These are phyloP conservation scores for Madurella fahalii DNA, from an alignment of 2,329 filamentous ascomycete genomes.

Conservation along the genomic window DNA sequence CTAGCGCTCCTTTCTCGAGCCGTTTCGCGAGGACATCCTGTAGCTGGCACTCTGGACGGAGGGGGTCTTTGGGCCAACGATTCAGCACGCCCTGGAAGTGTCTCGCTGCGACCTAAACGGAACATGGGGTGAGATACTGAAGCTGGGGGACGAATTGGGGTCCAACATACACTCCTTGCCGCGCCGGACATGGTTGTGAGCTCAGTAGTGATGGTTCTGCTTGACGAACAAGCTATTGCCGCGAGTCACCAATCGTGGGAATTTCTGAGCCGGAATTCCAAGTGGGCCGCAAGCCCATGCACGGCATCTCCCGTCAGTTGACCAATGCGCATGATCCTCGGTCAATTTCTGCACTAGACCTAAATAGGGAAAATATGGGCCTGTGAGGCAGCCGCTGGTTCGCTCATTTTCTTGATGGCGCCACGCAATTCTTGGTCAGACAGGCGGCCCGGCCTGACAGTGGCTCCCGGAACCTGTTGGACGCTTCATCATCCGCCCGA, in stretches of 20 bases:
- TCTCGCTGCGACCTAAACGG: slow-evolving; percentile 39
- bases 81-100: slow-evolving; percentile 49
- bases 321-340: too few relatives aligned
- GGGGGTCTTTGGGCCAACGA: slow-evolving; percentile 60
- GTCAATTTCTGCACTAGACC: not conserved
- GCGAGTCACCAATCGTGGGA: not conserved
- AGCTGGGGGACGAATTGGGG: not conserved
- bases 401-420: too few relatives aligned
- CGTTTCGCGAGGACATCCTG: slow-evolving; percentile 50
- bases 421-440: not conserved
- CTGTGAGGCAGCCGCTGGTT: not conserved
- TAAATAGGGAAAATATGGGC: not conserved
- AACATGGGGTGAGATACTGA: not conserved
- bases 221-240: not conserved
- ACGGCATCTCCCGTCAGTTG: too few relatives aligned
- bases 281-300: too few relatives aligned
- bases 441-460: not conserved
- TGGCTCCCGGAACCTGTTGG: not conserved
- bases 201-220: slow-evolving; percentile 1
- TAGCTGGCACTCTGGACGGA: slow-evolving; percentile 61
- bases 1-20: slow-evolving; percentile 37
- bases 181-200: slow-evolving; percentile 19
- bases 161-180: slow-evolving; percentile 16
- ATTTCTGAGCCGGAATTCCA: not conserved
- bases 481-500: not conserved